Evolutionary conservation across 2,329 filamentous ascomycete species (phyloP).

Genomic region (Ophiocordyceps unilateralis): DNA sequence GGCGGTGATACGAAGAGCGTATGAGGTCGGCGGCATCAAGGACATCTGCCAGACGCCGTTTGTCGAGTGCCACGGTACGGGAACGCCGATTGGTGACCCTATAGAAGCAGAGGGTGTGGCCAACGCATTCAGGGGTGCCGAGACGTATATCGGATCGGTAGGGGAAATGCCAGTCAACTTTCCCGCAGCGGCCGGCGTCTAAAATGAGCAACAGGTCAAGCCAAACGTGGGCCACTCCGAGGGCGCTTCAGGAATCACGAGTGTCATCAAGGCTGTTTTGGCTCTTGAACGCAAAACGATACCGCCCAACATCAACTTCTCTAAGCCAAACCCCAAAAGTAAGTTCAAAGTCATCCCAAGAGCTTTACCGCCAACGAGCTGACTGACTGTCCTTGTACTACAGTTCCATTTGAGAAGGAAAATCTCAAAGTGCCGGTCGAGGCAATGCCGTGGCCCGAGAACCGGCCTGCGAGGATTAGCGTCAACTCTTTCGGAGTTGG

Average conservation of each 20-base stretch:
- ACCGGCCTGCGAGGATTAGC: constrained; percentile 22
- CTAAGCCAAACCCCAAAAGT: constrained; percentile 7
- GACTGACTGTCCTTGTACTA: too few relatives aligned
- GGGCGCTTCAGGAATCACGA: constrained; percentile 9
- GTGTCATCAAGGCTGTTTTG: constrained; percentile 11
- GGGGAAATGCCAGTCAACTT: too few relatives aligned
- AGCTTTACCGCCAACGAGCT: too few relatives aligned
- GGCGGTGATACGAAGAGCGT: constrained; percentile 12
- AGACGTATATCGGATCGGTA: too few relatives aligned
- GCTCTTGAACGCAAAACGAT: constrained; percentile 9
- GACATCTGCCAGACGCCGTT: constrained; percentile 4
- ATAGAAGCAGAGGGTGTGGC: constrained; percentile 18
- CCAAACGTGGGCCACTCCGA: constrained; percentile 14
- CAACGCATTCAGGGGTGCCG: too few relatives aligned
- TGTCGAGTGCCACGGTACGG: constrained; percentile 13
- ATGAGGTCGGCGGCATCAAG: constrained; percentile 7
- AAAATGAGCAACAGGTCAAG: constrained; percentile 13
- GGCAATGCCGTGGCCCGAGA: constrained; percentile 16
- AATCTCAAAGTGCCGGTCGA: constrained; percentile 12
- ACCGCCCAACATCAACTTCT: constrained; percentile 8
- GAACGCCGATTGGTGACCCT: constrained; percentile 21
- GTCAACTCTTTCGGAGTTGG: constrained; percentile 27
- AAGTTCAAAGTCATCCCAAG: too few relatives aligned
- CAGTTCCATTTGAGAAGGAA: constrained; percentile 7
- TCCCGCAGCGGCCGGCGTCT: too few relatives aligned